Conservation (phyloP, 148 eudicot genomes). For the Rhododendron vialii region DNA sequence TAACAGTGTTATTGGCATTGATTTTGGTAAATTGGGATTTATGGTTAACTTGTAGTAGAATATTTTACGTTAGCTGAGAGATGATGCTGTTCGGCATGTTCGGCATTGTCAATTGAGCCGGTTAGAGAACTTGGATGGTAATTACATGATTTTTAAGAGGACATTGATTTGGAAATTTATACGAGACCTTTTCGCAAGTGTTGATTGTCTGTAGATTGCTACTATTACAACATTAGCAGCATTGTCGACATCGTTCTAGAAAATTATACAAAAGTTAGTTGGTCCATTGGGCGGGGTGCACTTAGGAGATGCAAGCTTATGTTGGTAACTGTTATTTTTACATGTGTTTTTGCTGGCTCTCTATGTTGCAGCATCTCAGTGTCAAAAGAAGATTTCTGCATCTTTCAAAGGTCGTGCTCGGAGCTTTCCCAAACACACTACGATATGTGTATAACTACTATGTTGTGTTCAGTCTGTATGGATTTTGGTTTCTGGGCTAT, state of each 20-base stretch:
- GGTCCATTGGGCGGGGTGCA: not conserved
- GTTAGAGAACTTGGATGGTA: not conserved
- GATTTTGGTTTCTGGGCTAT: no score
- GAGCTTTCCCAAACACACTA: no score
- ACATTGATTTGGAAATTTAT: not conserved
- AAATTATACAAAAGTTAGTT: not conserved
- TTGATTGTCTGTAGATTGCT: not conserved
- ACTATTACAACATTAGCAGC: not conserved
- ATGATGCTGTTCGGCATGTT: not conserved
- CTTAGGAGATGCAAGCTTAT: not conserved
- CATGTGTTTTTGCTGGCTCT: not conserved
- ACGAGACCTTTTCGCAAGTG: not conserved
- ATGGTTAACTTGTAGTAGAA: not conserved
- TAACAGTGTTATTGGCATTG: no score
- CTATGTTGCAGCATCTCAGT: not conserved
- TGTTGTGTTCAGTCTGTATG: no score
- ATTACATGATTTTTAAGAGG: not conserved
- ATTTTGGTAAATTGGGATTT: no score
- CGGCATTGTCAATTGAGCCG: not conserved
- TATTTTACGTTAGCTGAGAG: not conserved
- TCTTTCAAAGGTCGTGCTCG: not conserved
- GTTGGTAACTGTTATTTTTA: not conserved
- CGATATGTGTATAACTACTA: no score
- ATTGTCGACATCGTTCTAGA: not conserved
- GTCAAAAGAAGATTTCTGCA: not conserved